Evolutionary conservation across 345 rosid species (phyloP), one percentile per base, ranked within the genome.

Genomic region (Rhizophora apiculata): DNA sequence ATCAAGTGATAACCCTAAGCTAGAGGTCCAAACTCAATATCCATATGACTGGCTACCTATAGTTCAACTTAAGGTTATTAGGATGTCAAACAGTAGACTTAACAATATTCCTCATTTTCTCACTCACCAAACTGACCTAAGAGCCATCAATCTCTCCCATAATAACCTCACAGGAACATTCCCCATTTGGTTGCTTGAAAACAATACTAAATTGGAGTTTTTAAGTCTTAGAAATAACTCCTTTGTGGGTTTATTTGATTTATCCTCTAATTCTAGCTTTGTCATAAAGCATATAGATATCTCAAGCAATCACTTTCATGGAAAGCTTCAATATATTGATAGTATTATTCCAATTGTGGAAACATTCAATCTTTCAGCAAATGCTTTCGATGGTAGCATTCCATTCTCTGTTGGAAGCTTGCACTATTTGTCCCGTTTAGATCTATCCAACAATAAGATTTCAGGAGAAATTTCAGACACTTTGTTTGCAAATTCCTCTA

Each of bases 121-220:
- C 6, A 8, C 9, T 51, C 59, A 48, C 8, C 58, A 49, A 15
- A 16, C 3, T 30, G 27, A 29, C 1, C 5, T 65, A 1, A 49
- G 39, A 30, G 18, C 30, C 1, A 15, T 51, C 18, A 59, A 51
- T 52, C 57, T 65, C 39, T 65, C 68, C 18, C 34, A 18, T 27
- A 65, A 65, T 24, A 51, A 30, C 7, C 4, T 65, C 4, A 30
- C 24, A 27, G 58, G 43, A 65, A 30, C 19, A 4, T 65, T 65
- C 58, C 68, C 59, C 8, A 48, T 7, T 10, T 65, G 68, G 68
- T 30, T 65, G 29, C 68, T 65, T 9, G 27, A 51, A 30, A 65
- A 65, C 43, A 65, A 65, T 18, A 16, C n/a, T 6, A 8, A 51
- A 6, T 51, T 65, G 24, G 39, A 49, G 5, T 8, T 15, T 8